A percentile compares a stretch with the other conserved stretches of the same genome.
These are phyloP conservation scores for Vitis hybrid DNA, from an alignment of 177 flowering plant genomes.

Conservation along the genomic window DNA sequence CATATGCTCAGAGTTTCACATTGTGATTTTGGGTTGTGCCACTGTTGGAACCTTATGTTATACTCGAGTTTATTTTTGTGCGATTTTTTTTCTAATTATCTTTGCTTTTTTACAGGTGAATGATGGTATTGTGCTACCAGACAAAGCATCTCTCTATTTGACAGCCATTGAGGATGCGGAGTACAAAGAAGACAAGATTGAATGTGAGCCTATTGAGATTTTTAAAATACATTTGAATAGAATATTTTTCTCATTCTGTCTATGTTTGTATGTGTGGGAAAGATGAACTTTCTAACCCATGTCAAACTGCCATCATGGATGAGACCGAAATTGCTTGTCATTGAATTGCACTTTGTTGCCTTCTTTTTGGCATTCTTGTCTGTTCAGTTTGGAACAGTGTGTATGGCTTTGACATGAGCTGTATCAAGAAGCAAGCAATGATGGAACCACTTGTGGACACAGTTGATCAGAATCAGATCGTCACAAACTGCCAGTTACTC, in stretches of 20 bases:
- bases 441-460: constrained; percentile 97
- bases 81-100: not conserved
- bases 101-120: constrained; percentile 40
- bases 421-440: constrained; percentile 92
- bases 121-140: constrained; percentile 84
- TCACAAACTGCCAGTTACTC: constrained; percentile 80
- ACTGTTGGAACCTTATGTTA: no score
- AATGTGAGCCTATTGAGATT: constrained; percentile 53
- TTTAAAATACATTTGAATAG: not conserved
- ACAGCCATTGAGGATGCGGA: constrained; percentile 99
- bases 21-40: no score
- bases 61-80: not conserved
- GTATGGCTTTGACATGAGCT: constrained; percentile 96
- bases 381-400: constrained; percentile 86
- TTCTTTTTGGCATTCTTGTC: constrained; percentile 5
- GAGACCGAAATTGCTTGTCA: no score
- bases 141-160: constrained; percentile 80
- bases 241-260: not conserved
- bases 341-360: no score
- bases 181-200: constrained; percentile 97
- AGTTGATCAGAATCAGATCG: constrained; percentile 92
- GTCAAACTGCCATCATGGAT: not conserved
- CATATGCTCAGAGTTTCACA: no score
- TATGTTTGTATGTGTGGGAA: not conserved
- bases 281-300: not conserved